Evolutionary conservation across 305 asterid genomes (phyloP).

Genomic region (Ajuga reptans): DNA sequence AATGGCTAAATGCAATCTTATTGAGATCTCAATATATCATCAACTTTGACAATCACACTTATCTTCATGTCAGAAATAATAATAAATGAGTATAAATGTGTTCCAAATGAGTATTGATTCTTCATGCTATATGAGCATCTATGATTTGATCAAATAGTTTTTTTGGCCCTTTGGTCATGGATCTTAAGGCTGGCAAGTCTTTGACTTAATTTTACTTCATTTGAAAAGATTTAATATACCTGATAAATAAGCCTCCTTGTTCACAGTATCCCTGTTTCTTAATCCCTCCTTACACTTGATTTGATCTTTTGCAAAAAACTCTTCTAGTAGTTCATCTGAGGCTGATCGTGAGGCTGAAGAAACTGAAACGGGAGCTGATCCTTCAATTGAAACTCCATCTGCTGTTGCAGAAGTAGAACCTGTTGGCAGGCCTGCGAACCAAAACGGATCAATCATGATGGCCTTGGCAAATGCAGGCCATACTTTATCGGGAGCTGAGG

Average conservation of each 20-base stretch:
- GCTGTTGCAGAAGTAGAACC: slow-evolving; percentile 45
- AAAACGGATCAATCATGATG: slow-evolving; percentile 42
- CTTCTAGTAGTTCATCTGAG: slow-evolving; percentile 45
- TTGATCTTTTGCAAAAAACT: slow-evolving; percentile 15
- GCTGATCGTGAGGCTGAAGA: slow-evolving; percentile 48
- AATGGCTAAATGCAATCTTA: not conserved
- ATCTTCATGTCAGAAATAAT: not conserved
- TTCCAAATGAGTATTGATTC: not conserved
- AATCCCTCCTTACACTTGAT: slow-evolving; percentile 16
- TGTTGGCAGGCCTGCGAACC: slow-evolving; percentile 31
- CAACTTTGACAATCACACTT: slow-evolving; percentile 12
- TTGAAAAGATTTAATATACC: slow-evolving; percentile 1
- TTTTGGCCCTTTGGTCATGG: not conserved
- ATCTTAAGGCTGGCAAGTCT: slow-evolving; percentile 7
- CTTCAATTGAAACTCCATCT: slow-evolving; percentile 36
- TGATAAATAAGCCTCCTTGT: slow-evolving; percentile 13
- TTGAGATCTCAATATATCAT: not conserved
- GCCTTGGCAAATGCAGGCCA: slow-evolving; percentile 77
- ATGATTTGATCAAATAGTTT: not conserved
- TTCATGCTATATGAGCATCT: not conserved
- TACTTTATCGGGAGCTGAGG: slow-evolving; percentile 75
- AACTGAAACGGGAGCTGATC: slow-evolving; percentile 38
- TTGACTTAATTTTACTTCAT: not conserved
- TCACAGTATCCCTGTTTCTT: slow-evolving; percentile 16
- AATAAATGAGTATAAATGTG: not conserved